A percentile compares a stretch with the other conserved stretches of the same genome.
phyloP scores from a whole-genome alignment of 768 basidiomycete species.

The Pleurotus djamor region DNA sequence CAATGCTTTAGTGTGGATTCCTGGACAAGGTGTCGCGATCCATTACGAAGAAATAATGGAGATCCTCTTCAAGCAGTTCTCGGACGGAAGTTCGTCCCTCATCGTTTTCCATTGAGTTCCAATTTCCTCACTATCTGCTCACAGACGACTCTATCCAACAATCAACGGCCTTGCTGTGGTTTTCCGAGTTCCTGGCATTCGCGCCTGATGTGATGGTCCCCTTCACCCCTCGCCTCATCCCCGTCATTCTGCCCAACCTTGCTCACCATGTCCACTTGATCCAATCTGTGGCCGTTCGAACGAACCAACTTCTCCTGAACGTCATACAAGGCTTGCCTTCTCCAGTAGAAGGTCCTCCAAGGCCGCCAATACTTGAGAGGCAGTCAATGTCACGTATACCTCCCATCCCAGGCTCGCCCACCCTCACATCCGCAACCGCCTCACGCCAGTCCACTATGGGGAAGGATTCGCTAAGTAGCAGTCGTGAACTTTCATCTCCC shows the following conservation, averaged over 20 bases:
- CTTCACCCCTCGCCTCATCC: conserved; percentile 90
- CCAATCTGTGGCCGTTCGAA: conserved; percentile 79
- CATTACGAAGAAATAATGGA: conserved; percentile 93
- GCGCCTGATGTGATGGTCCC: conserved; percentile 91
- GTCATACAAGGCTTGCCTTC: conserved; percentile 87
- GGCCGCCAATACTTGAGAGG: conserved; percentile 24
- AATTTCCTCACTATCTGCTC: conserved; percentile 1
- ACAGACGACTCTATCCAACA: conserved; percentile 94
- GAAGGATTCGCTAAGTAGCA: conserved; percentile 23
- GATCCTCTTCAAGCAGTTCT: conserved; percentile 83
- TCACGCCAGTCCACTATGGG: conserved; percentile 50
- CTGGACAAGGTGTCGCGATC: conserved; percentile 91
- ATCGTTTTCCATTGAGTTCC: not conserved
- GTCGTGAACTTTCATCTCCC: conserved; percentile 43
- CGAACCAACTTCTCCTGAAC: conserved; percentile 80
- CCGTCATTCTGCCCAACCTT: conserved; percentile 91
- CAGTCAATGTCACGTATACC: conserved; percentile 33
- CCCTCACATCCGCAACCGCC: conserved; percentile 41
- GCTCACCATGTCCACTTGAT: conserved; percentile 91
- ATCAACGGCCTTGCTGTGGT: conserved; percentile 90
- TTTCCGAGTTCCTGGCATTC: conserved; percentile 86
- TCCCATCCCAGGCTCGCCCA: conserved; percentile 44
- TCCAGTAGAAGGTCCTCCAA: conserved; percentile 34
- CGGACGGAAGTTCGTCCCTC: conserved; percentile 71
- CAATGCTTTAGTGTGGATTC: conserved; percentile 68